Evolutionary conservation across 371 early-diverging fungal genomes (phyloP).

Genomic region (Batrachochytrium dendrobatidis): DNA sequence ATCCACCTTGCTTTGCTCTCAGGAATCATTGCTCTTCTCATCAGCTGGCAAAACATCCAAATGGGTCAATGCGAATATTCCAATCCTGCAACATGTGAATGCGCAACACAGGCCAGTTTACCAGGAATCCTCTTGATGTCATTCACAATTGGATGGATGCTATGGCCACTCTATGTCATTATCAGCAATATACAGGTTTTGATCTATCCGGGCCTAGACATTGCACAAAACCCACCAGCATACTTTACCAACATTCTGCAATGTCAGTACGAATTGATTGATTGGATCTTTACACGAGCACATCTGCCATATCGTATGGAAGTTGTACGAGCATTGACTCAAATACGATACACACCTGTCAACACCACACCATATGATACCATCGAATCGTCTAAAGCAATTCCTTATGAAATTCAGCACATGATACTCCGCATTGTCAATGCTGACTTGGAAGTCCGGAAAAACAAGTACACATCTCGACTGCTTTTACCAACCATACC

Average conservation of each 20-base stretch:
- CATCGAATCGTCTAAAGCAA: too few relatives aligned
- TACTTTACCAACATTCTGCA: background rate
- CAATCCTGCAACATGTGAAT: background rate
- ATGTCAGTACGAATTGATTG: too few relatives aligned
- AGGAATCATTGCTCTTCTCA: background rate
- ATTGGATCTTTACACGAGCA: too few relatives aligned
- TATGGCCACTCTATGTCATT: conserved; percentile 1
- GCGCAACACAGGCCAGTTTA: background rate
- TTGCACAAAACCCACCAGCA: background rate
- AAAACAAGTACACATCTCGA: too few relatives aligned
- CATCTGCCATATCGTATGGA: too few relatives aligned
- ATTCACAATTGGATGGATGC: background rate
- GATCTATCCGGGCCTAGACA: too few relatives aligned
- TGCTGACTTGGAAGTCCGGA: background rate
- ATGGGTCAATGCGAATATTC: background rate
- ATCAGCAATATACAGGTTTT: too few relatives aligned
- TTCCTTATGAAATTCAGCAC: background rate
- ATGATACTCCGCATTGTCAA: background rate
- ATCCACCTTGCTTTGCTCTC: background rate
- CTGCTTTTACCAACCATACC: too few relatives aligned
- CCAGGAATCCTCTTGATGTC: background rate
- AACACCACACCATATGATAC: too few relatives aligned
- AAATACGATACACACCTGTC: too few relatives aligned
- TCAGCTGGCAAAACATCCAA: background rate
- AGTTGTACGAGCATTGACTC: background rate